Evolutionary conservation across 768 basidiomycete genomes (phyloP).

Genomic region (Agrocybe pediades): DNA sequence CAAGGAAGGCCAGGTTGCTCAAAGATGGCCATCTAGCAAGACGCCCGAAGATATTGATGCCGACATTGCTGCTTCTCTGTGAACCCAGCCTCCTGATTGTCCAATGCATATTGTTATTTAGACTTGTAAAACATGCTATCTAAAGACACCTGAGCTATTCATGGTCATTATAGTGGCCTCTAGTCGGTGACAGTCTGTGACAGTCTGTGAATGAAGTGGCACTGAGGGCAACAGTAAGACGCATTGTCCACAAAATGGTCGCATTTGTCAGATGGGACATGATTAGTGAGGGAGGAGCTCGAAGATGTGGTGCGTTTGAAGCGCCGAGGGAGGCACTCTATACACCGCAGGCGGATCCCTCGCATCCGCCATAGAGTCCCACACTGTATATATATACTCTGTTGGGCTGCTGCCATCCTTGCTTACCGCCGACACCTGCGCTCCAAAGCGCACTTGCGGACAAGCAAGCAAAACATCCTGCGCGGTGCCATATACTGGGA

Average conservation of each 20-base stretch:
- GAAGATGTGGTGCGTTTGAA: background rate
- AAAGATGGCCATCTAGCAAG: constrained; percentile 81
- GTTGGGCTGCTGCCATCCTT: too few relatives aligned
- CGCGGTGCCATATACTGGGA: background rate
- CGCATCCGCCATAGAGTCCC: background rate
- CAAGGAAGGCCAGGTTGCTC: constrained; percentile 72
- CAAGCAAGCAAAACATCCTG: background rate
- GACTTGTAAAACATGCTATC: too few relatives aligned
- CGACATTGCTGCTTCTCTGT: constrained; percentile 43
- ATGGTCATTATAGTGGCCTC: too few relatives aligned
- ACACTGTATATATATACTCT: background rate
- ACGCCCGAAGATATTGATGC: constrained; percentile 66
- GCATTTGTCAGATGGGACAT: background rate
- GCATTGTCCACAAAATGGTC: background rate
- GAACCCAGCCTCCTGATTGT: too few relatives aligned
- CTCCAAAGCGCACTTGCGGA: background rate
- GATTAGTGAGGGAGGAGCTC: background rate
- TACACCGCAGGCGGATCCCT: background rate
- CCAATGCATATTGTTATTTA: too few relatives aligned
- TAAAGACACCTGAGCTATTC: too few relatives aligned
- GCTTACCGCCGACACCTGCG: background rate
- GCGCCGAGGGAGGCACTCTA: background rate
- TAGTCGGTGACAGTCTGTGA: too few relatives aligned
- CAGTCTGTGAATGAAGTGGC: background rate
- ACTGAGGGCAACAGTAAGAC: background rate